Conservation (phyloP, 441 rosid species). For the Populus hybrid region DNA sequence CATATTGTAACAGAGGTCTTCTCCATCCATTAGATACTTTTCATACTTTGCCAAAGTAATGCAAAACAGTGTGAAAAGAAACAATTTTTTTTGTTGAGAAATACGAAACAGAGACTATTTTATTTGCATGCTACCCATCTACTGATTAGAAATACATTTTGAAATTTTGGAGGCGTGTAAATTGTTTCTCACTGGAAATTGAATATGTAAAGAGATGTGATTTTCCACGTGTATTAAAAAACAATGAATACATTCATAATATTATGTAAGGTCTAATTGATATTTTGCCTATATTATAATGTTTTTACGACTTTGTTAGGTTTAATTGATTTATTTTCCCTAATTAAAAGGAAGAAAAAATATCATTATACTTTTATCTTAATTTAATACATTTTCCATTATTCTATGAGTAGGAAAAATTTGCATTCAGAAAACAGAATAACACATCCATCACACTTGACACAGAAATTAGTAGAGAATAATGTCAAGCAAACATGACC, state of each 20-base stretch:
- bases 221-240: not conserved
- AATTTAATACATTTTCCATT: not conserved
- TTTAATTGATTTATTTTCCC: not conserved
- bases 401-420: not conserved
- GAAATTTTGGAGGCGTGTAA: not conserved
- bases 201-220: not conserved
- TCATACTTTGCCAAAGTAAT: not conserved
- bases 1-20: not conserved
- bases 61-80: not conserved
- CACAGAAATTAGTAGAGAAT: not conserved
- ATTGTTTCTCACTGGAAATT: not conserved
- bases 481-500: slow-evolving; percentile 5
- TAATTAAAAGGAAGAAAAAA: not conserved
- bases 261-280: not conserved
- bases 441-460: not conserved
- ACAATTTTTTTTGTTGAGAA: not conserved
- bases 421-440: not conserved
- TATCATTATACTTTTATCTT: not conserved
- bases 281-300: not conserved
- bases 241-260: not conserved
- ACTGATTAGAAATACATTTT: not conserved
- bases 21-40: not conserved
- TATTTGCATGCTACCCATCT: not conserved
- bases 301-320: not conserved
- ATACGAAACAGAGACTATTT: not conserved